Percentiles rank a stretch among this genome's conserved stretches.
These are phyloP conservation scores for Paraglomus brasilianum DNA, from an alignment of 192 early-diverging fungal species.

Conservation along the genomic window DNA sequence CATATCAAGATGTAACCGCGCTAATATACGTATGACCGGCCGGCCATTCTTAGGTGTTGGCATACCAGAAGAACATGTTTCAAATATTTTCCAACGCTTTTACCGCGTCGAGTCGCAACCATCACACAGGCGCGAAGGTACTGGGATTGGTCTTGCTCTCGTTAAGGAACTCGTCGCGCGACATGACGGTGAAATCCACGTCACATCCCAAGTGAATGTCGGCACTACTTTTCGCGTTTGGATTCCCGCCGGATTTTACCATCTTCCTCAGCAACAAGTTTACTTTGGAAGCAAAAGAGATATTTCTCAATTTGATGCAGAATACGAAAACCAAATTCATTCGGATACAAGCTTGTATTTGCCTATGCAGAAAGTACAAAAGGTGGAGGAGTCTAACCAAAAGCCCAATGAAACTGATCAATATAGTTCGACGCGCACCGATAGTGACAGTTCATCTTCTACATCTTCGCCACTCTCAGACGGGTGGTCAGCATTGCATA, in stretches of 20 bases:
- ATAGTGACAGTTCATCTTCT: no score
- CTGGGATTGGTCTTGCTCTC: slow-evolving; percentile 58
- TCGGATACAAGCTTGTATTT: no score
- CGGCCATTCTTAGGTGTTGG: slow-evolving; percentile 41
- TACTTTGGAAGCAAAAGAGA: no score
- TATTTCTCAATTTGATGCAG: no score
- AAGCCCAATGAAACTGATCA: no score
- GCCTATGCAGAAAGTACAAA: no score
- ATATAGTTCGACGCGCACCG: no score
- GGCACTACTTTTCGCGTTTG: slow-evolving; percentile 51
- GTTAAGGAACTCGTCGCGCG: slow-evolving; percentile 54
- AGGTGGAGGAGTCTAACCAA: background rate
- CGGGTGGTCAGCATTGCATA: no score
- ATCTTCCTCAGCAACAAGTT: slow-evolving; percentile 30
- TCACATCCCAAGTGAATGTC: slow-evolving; percentile 39
- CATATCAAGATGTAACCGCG: background rate
- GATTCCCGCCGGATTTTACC: slow-evolving; percentile 47
- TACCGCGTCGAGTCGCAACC: slow-evolving; percentile 53
- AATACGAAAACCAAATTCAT: no score
- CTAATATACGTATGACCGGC: background rate
- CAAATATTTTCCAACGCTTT: slow-evolving; percentile 55
- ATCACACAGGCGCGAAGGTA: slow-evolving; percentile 56
- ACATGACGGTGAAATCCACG: slow-evolving; percentile 48
- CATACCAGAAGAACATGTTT: slow-evolving; percentile 49
- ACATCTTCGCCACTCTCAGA: no score